phyloP scores from a whole-genome alignment of 73 alveolate genomes.

The Tetrahymena malaccensis region DNA sequence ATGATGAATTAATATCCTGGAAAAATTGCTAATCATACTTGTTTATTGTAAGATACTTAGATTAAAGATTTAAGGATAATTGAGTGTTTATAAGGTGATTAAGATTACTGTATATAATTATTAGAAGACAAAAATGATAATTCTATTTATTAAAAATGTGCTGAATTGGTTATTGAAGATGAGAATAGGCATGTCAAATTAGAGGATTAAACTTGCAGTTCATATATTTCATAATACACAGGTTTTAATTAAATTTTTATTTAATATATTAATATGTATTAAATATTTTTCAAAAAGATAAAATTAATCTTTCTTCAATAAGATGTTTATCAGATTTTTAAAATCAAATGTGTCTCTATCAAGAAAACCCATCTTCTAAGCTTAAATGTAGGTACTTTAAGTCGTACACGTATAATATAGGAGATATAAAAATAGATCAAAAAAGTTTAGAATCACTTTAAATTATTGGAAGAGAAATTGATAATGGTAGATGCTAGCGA shows the following conservation, averaged over 20 bases:
- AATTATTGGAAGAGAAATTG: not conserved
- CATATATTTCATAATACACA: not conserved
- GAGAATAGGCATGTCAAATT: not conserved
- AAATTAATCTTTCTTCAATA: not conserved
- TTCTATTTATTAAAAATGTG: not conserved
- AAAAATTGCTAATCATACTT: not conserved
- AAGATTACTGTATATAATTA: not conserved
- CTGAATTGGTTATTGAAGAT: not conserved
- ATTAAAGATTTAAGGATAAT: not conserved
- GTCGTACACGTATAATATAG: not conserved
- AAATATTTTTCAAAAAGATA: not conserved
- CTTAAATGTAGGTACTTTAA: not conserved
- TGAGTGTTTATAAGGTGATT: not conserved
- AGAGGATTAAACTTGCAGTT: not conserved
- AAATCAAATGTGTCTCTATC: not conserved
- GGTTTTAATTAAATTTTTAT: not conserved
- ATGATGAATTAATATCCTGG: not conserved
- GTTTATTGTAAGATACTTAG: not conserved
- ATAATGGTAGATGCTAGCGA: not conserved
- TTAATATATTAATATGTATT: not conserved
- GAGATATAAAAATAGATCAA: not conserved
- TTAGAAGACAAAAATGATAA: not conserved
- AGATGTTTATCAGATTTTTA: not conserved
- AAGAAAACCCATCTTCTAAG: not conserved
- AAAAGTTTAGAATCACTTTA: not conserved